Conservation (phyloP, 2,329 filamentous ascomycete genomes). For the Aspergillus transmontanensis region DNA sequence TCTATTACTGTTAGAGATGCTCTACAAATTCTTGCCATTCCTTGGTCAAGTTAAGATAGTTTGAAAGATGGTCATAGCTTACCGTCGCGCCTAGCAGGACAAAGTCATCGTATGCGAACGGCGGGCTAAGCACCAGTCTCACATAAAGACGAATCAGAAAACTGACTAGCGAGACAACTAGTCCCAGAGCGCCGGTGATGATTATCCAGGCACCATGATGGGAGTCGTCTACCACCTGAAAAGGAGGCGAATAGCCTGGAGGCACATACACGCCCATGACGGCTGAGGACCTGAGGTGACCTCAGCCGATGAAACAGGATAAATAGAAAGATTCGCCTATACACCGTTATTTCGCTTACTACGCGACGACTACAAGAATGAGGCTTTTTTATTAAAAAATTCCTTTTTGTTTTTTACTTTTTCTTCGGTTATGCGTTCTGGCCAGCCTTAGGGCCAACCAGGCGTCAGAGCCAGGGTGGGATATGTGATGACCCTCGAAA, state of each 20-base stretch:
- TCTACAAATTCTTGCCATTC: not conserved
- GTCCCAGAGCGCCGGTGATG: constrained; percentile 40
- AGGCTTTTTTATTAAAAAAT: not conserved
- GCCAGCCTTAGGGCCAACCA: not conserved
- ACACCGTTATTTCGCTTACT: not conserved
- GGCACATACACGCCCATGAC: constrained; percentile 34
- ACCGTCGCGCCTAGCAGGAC: constrained; percentile 37
- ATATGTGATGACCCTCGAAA: not conserved
- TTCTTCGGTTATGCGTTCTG: not conserved
- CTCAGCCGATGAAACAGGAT: not conserved
- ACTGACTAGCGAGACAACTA: constrained; percentile 38
- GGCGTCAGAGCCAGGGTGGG: not conserved
- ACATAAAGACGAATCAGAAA: constrained; percentile 42
- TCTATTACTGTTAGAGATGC: constrained; percentile 18
- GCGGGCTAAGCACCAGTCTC: constrained; percentile 34
- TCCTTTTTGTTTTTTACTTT: not conserved
- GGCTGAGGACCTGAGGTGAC: not conserved
- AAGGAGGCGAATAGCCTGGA: constrained; percentile 38
- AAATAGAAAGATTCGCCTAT: not conserved
- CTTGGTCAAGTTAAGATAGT: not conserved
- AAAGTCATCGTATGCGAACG: constrained; percentile 39
- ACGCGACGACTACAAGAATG: not conserved
- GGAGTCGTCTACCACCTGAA: constrained; percentile 40
- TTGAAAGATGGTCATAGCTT: constrained; percentile 6
- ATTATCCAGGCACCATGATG: constrained; percentile 45